Percentiles rank a stretch among this genome's conserved stretches.
Evolutionary conservation across 2,329 filamentous ascomycete genomes (phyloP).

Genomic region (Tolypocladium pustulatum): DNA sequence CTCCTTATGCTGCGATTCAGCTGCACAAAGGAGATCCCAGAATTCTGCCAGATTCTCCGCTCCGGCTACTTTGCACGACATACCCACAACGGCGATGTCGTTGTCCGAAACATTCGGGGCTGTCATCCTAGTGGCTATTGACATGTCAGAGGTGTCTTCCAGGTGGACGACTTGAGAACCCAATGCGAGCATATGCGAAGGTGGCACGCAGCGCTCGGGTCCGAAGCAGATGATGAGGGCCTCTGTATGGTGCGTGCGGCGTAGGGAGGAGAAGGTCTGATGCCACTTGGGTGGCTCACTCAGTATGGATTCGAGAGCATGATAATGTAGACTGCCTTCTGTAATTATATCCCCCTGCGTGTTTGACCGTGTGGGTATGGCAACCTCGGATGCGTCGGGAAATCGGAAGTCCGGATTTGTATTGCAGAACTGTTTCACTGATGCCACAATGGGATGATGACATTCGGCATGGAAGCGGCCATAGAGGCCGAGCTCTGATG

Average conservation of each 20-base stretch:
- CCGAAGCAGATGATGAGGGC: neutral
- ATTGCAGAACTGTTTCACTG: neutral
- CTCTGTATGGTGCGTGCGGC: neutral
- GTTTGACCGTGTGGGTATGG: neutral
- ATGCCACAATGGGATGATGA: neutral
- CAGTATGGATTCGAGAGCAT: neutral
- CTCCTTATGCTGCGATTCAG: conserved; percentile 5
- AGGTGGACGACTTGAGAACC: neutral
- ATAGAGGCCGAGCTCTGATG: neutral
- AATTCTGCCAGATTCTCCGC: conserved; percentile 20
- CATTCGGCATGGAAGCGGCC: neutral
- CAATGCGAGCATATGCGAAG: neutral
- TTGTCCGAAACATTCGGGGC: neutral
- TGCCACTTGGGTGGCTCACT: neutral
- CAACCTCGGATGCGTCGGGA: neutral
- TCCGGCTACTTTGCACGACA: conserved; percentile 25
- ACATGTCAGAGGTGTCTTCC: neutral
- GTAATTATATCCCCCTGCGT: neutral
- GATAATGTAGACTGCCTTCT: neutral
- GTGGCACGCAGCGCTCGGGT: neutral
- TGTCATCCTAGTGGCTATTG: neutral
- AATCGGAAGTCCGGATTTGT: neutral
- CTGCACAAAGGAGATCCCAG: conserved; percentile 16
- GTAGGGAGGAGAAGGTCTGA: neutral
- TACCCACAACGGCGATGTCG: conserved; percentile 27